phyloP scores from a whole-genome alignment of 352 stramenopile genomes.

The Plasmopara viticola region DNA sequence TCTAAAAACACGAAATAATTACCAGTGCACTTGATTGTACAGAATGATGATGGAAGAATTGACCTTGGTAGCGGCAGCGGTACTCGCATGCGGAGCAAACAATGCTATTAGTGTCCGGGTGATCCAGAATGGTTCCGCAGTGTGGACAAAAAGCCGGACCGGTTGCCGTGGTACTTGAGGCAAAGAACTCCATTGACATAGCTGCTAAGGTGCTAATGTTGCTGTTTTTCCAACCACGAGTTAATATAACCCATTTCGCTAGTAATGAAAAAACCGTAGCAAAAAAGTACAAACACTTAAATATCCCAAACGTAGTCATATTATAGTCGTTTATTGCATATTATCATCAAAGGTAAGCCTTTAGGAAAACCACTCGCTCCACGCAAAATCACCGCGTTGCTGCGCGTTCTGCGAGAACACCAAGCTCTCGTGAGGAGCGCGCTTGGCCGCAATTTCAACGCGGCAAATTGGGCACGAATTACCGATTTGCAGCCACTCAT shows the following conservation, averaged over 20 bases:
- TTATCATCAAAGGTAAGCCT: too few species aligned
- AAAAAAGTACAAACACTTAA: background rate
- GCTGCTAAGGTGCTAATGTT: constrained; percentile 7
- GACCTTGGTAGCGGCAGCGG: constrained; percentile 80
- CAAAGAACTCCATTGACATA: constrained; percentile 68
- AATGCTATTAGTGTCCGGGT: constrained; percentile 83
- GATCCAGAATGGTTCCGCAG: constrained; percentile 84
- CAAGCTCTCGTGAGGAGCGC: constrained; percentile 19
- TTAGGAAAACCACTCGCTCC: constrained; percentile 77
- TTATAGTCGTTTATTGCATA: too few species aligned
- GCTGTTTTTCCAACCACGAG: constrained; percentile 17
- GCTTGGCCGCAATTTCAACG: constrained; percentile 60
- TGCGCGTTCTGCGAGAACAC: constrained; percentile 33
- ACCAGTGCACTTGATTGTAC: background rate
- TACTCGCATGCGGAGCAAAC: constrained; percentile 83
- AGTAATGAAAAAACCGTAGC: background rate
- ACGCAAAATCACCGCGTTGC: constrained; percentile 49
- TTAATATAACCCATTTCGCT: constrained; percentile 7
- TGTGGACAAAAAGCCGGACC: constrained; percentile 83
- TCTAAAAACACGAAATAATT: constrained; percentile 28
- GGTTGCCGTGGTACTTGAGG: constrained; percentile 42
- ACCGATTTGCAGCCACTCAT: constrained; percentile 76
- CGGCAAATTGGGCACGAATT: constrained; percentile 82
- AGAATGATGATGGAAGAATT: background rate
- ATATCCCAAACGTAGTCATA: too few species aligned